These are phyloP conservation scores for Trichoderma guizhouense DNA, from an alignment of 2,329 filamentous ascomycete species.

Conservation along the genomic window DNA sequence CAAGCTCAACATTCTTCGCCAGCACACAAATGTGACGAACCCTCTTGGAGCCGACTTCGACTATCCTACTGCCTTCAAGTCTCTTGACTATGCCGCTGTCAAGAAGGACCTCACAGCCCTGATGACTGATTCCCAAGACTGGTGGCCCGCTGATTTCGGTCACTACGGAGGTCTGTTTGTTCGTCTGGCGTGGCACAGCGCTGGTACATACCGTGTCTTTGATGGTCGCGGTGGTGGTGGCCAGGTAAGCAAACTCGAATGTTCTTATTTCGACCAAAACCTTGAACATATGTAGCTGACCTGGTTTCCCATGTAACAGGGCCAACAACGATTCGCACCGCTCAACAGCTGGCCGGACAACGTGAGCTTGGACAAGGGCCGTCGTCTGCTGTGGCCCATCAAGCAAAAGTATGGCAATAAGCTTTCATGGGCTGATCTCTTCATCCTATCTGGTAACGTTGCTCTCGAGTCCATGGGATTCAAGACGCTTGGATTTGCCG, in stretches of 20 bases:
- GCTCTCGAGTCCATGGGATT: constrained; percentile 75
- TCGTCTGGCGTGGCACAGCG: constrained; percentile 77
- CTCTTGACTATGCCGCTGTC: constrained; percentile 54
- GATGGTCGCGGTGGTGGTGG: constrained; percentile 75
- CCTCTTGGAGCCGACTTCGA: constrained; percentile 65
- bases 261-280: background rate
- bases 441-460: constrained; percentile 71
- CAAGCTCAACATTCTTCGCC: constrained; percentile 68
- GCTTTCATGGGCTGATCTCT: constrained; percentile 75
- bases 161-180: constrained; percentile 80
- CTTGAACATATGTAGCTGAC: background rate
- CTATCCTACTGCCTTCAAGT: constrained; percentile 70
- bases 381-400: constrained; percentile 74
- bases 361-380: constrained; percentile 73
- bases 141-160: constrained; percentile 79
- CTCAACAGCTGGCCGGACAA: constrained; percentile 82
- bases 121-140: constrained; percentile 77
- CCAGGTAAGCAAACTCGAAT: constrained; percentile 34
- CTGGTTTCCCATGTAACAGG: background rate
- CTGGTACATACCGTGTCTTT: constrained; percentile 64
- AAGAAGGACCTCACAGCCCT: constrained; percentile 67
- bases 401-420: constrained; percentile 83
- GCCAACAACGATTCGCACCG: constrained; percentile 71
- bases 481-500: constrained; percentile 70
- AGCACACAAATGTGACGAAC: constrained; percentile 62